These are phyloP conservation scores for Pyrenophora seminiperda DNA, from an alignment of 2,329 filamentous ascomycete species.

Conservation along the genomic window DNA sequence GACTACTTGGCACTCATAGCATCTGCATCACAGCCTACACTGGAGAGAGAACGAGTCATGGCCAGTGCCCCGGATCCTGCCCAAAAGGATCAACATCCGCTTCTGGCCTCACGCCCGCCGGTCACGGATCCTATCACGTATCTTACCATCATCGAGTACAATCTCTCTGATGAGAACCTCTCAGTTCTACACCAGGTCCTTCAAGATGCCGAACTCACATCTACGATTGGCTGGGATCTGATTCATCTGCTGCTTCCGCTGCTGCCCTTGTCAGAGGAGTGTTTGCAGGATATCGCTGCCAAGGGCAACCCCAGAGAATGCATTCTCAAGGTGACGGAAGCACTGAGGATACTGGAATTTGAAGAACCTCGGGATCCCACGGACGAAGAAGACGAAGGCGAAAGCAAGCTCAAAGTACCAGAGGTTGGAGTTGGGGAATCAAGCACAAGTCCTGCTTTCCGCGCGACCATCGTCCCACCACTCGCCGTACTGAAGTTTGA, in stretches of 20 bases:
- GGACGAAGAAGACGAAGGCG: constrained; percentile 47
- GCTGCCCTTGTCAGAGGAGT: constrained; percentile 68
- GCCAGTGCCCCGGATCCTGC: constrained; percentile 35
- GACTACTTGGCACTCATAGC: background rate
- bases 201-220: constrained; percentile 70
- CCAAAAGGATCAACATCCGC: constrained; percentile 50
- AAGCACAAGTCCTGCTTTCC: constrained; percentile 37
- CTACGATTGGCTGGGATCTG: constrained; percentile 83
- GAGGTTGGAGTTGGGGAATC: constrained; percentile 39
- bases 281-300: constrained; percentile 74
- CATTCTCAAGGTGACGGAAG: constrained; percentile 78
- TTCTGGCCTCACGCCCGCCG: constrained; percentile 64
- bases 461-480: constrained; percentile 38
- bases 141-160: constrained; percentile 76
- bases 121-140: constrained; percentile 75
- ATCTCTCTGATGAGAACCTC: constrained; percentile 69
- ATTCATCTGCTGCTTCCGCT: constrained; percentile 74
- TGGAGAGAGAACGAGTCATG: constrained; percentile 27
- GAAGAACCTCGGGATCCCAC: constrained; percentile 60
- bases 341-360: constrained; percentile 65
- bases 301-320: constrained; percentile 82
- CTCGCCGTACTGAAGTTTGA: constrained; percentile 65
- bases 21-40: background rate
- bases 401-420: constrained; percentile 24
- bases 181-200: constrained; percentile 71